Conservation (phyloP, 2,329 filamentous ascomycete genomes). For the Trichophyton benhamiae region DNA sequence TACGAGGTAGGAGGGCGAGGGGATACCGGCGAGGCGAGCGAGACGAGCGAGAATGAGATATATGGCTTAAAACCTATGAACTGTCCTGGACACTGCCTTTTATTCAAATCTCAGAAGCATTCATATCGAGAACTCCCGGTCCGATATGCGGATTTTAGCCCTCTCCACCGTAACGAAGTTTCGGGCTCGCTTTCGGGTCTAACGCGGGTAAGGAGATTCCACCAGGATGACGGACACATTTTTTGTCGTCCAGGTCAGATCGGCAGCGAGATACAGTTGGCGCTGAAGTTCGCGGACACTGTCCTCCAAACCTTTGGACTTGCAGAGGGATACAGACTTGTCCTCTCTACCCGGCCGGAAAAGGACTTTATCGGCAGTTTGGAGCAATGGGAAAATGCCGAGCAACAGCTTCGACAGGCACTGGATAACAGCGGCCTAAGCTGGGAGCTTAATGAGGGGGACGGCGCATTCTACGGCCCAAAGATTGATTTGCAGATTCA, state of each 20-base stretch:
- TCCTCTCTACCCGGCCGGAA: conserved; percentile 64
- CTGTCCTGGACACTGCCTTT: conserved; percentile 75
- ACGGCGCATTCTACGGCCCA: conserved; percentile 82
- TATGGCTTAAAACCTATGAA: conserved; percentile 91
- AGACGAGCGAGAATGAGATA: conserved; percentile 52
- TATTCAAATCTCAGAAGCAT: conserved; percentile 61
- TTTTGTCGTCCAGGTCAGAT: conserved; percentile 73
- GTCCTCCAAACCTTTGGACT: conserved; percentile 60
- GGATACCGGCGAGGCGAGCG: conserved; percentile 31
- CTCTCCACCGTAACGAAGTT: conserved; percentile 75
- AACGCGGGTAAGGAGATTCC: conserved; percentile 73
- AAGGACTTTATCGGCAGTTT: conserved; percentile 65
- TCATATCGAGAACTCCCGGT: conserved; percentile 73
- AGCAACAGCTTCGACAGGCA: conserved; percentile 52
- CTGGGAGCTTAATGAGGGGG: conserved; percentile 67
- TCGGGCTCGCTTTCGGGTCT: conserved; percentile 70
- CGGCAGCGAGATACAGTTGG: conserved; percentile 58
- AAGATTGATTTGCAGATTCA: conserved; percentile 80
- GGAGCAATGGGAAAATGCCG: conserved; percentile 58
- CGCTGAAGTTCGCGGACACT: conserved; percentile 60
- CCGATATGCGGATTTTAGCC: conserved; percentile 76
- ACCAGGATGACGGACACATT: conserved; percentile 85
- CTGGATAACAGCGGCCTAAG: conserved; percentile 51
- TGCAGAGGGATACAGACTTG: conserved; percentile 55
- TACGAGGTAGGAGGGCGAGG: conserved; percentile 56